These are phyloP conservation scores for Phytophthora parvispora DNA, from an alignment of 352 stramenopile genomes.

Conservation along the genomic window DNA sequence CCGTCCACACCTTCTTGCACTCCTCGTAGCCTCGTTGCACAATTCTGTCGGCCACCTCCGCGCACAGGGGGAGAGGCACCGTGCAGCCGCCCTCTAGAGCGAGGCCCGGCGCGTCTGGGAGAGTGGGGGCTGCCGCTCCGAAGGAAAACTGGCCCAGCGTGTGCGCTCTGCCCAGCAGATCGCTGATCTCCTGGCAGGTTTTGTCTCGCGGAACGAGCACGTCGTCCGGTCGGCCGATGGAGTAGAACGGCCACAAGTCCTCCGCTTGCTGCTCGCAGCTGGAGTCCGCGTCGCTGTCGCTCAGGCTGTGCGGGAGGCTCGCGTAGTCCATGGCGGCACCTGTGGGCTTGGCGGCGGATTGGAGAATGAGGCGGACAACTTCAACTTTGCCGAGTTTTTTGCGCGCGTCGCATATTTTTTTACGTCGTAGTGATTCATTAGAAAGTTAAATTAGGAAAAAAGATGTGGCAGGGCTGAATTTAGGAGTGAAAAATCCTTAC, in stretches of 20 bases:
- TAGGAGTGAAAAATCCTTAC: too few relatives aligned
- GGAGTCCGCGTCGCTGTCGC: not conserved
- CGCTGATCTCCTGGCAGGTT: slow-evolving; percentile 12
- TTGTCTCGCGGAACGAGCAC: slow-evolving; percentile 1
- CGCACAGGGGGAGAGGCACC: slow-evolving; percentile 1
- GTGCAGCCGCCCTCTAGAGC: not conserved
- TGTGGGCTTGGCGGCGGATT: not conserved
- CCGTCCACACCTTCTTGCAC: not conserved
- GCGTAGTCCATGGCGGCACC: not conserved
- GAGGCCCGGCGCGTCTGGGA: slow-evolving; percentile 8
- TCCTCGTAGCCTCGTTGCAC: not conserved
- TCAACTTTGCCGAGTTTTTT: too few relatives aligned
- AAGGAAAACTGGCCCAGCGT: not conserved
- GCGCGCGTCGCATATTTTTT: slow-evolving; percentile 13
- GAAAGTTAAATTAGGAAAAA: not conserved
- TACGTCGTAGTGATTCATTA: slow-evolving; percentile 9
- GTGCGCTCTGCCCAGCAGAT: slow-evolving; percentile 6
- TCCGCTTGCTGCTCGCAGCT: not conserved
- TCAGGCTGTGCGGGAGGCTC: not conserved
- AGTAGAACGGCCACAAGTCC: slow-evolving; percentile 4
- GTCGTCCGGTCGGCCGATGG: not conserved
- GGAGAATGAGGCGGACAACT: slow-evolving; percentile 4
- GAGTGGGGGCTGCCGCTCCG: not conserved
- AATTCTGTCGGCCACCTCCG: not conserved
- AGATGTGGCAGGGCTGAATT: too few relatives aligned